phyloP scores from a whole-genome alignment of 139 green algal genomes.

The Micromonas commoda region DNA sequence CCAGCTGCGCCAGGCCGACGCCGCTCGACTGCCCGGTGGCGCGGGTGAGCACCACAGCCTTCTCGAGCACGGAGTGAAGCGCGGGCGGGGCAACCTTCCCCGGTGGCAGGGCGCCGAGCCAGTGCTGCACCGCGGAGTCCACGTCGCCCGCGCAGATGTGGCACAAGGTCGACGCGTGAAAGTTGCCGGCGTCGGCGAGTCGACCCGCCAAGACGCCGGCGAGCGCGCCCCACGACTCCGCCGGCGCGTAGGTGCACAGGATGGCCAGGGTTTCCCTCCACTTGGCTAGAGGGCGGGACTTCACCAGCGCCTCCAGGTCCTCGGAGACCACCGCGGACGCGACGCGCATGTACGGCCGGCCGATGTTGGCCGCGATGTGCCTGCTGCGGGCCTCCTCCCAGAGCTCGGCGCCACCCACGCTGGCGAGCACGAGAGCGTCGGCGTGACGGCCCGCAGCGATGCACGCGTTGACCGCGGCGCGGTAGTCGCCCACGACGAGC shows the following conservation, averaged over 20 bases:
- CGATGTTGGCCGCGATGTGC: conserved; percentile 70
- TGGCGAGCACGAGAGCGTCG: conserved; percentile 73
- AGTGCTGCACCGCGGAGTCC: conserved; percentile 68
- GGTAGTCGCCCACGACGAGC: conserved; percentile 87
- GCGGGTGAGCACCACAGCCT: conserved; percentile 81
- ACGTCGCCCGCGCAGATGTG: conserved; percentile 83
- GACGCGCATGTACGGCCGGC: conserved; percentile 70
- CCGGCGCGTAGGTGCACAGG: conserved; percentile 74
- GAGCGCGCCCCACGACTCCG: conserved; percentile 38
- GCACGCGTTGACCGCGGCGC: conserved; percentile 73
- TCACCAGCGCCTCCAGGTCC: conserved; percentile 73
- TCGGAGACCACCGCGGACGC: conserved; percentile 45
- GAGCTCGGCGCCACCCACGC: conserved; percentile 48
- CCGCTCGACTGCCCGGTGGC: conserved; percentile 46
- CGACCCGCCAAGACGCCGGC: not conserved
- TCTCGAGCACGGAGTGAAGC: conserved; percentile 82
- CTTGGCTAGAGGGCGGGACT: conserved; percentile 58
- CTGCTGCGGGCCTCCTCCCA: conserved; percentile 45
- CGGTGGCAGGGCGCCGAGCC: conserved; percentile 10
- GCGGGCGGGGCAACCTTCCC: conserved; percentile 10
- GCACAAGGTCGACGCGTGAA: conserved; percentile 81
- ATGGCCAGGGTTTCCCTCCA: conserved; percentile 94
- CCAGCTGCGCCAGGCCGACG: conserved; percentile 60
- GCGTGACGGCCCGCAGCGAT: conserved; percentile 72
- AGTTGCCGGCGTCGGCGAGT: conserved; percentile 3